Evolutionary conservation across 192 early-diverging fungal species (phyloP), one percentile per base, ranked within the genome.

Genomic region (Anaeromyces robustus): DNA sequence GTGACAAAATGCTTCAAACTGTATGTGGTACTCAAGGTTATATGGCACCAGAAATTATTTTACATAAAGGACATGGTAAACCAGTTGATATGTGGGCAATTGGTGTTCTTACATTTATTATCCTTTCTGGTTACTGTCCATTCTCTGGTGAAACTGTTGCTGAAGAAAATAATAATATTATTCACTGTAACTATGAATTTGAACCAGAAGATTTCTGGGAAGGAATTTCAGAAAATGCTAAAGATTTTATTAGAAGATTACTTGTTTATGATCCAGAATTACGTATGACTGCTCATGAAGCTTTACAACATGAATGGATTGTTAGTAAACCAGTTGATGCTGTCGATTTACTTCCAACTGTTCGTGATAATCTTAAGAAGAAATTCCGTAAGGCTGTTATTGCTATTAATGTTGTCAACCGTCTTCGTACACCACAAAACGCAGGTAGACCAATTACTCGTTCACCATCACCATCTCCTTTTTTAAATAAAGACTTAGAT

Each of bases 71-170:
- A 3, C 90, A 95, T 77, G 92, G 92, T 30, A 91, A 89, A 82
- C 89, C 92, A n/a, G 93, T 94, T 12, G 92, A 93, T 83, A 89
- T 95, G 89, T 95, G 94, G 94, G 93, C 93, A 1, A 86, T 92
- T 43, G 93, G 93, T 77, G 91, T 93, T 18, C 91, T 94, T 79
- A 87, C 93, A 0, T 95, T 90, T 81, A 93, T 94, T 81, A 83
- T 93, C 78, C 87, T 95, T 2, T 90, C 89, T 29, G 94, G 94
- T 14, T 87, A 86, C 77, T 91, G 90, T 22, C 94, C 94, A 29
- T 95, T 95, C 82, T 89, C 52, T 68, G 52, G 52, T 68, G 52
- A 68, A 68, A 68, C 52, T 68, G 52, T 68, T 68, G 52, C 52
- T 0, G 52, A 68, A 68, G 52, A 68, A 68, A 68, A 93, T 12